Evolutionary conservation across 2,329 filamentous ascomycete genomes (phyloP).

Genomic region (Fusarium chaquense): DNA sequence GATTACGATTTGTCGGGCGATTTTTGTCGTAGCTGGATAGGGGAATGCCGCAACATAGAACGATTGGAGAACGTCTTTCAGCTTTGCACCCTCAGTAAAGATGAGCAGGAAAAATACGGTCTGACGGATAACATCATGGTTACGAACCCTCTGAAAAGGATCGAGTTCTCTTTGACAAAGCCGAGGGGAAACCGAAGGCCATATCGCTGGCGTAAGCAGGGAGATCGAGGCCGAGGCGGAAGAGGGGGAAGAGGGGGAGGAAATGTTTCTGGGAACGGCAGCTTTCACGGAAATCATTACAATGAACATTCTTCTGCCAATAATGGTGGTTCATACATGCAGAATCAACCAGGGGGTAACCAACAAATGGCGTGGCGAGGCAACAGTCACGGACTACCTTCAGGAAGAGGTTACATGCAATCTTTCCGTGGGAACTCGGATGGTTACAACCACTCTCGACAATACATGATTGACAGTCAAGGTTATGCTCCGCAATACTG

Average conservation of each 20-base stretch:
- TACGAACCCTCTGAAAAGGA: conserved; percentile 73
- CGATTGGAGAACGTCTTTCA: conserved; percentile 74
- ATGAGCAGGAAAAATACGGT: conserved; percentile 60
- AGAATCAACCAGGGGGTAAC: not conserved
- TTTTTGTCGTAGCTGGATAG: conserved; percentile 80
- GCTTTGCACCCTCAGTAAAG: conserved; percentile 63
- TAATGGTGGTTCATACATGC: not conserved
- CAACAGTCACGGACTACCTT: not conserved
- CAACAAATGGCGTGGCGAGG: not conserved
- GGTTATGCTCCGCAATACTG: not conserved
- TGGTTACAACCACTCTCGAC: not conserved
- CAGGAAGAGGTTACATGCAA: not conserved
- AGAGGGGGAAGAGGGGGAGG: conserved; percentile 11
- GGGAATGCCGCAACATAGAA: conserved; percentile 70
- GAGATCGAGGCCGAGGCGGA: conserved; percentile 40
- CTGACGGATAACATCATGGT: conserved; percentile 73
- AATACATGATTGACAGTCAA: not conserved
- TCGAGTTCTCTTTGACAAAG: conserved; percentile 68
- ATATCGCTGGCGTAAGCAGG: not conserved
- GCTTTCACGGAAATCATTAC: conserved; percentile 11
- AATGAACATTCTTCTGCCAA: not conserved
- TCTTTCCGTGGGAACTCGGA: not conserved
- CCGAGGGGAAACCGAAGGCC: conserved; percentile 58
- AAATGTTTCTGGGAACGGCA: not conserved
- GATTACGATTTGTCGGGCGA: conserved; percentile 79